Evolutionary conservation across 352 stramenopile genomes (phyloP).

Genomic region (Phytophthora fragariae): DNA sequence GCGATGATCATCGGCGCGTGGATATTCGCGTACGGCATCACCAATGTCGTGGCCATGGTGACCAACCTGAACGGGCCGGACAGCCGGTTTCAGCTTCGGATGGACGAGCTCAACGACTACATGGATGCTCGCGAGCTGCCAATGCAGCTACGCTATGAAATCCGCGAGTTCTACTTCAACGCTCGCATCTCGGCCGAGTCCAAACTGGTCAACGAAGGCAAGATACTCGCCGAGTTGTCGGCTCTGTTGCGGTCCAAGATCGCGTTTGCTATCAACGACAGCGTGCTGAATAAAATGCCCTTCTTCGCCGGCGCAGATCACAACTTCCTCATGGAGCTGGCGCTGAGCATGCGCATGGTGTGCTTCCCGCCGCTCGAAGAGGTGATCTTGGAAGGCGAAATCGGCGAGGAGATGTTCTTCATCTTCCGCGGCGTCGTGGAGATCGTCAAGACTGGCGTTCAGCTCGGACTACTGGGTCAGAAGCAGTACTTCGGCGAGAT

Average conservation of each 20-base stretch:
- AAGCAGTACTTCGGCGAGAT: slow-evolving; percentile 90
- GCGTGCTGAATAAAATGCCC: slow-evolving; percentile 82
- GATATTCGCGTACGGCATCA: slow-evolving; percentile 88
- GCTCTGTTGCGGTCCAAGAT: slow-evolving; percentile 82
- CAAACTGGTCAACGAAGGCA: slow-evolving; percentile 74
- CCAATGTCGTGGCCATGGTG: slow-evolving; percentile 72
- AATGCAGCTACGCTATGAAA: slow-evolving; percentile 77
- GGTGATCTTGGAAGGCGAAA: slow-evolving; percentile 83
- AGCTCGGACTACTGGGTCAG: slow-evolving; percentile 74
- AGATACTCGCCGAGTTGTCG: slow-evolving; percentile 76
- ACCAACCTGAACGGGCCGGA: slow-evolving; percentile 76
- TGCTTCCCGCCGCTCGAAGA: slow-evolving; percentile 82
- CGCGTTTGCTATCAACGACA: slow-evolving; percentile 84
- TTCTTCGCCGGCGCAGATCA: slow-evolving; percentile 83
- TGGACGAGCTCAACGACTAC: slow-evolving; percentile 87
- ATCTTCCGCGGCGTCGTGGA: slow-evolving; percentile 85
- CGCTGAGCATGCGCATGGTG: slow-evolving; percentile 86
- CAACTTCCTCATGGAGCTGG: slow-evolving; percentile 86
- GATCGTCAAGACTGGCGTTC: slow-evolving; percentile 61
- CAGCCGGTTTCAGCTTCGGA: slow-evolving; percentile 71
- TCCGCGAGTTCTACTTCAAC: slow-evolving; percentile 88
- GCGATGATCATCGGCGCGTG: slow-evolving; percentile 80
- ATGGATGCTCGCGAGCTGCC: slow-evolving; percentile 80
- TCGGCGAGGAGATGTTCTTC: slow-evolving; percentile 89
- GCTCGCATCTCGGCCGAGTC: slow-evolving; percentile 74